These are phyloP conservation scores for Phytophthora cryptogea DNA, from an alignment of 352 stramenopile genomes.

Conservation along the genomic window DNA sequence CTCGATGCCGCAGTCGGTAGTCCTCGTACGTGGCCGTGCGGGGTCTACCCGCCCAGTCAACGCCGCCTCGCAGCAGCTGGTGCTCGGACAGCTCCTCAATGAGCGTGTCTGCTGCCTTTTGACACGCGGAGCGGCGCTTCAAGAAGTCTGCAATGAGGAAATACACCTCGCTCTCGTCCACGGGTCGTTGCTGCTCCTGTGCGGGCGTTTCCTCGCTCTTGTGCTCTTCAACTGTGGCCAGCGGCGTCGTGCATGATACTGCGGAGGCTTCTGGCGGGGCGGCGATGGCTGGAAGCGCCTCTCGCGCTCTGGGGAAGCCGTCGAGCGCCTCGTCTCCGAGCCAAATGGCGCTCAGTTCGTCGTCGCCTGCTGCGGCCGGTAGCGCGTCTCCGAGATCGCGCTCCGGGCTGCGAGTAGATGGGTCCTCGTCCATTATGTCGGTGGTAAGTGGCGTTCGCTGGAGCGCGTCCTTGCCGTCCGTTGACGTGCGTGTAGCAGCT, in stretches of 20 bases:
- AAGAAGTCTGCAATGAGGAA: slow-evolving; percentile 89
- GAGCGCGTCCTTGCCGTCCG: background rate
- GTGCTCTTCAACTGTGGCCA: slow-evolving; percentile 16
- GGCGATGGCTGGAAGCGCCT: slow-evolving; percentile 25
- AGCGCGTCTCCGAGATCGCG: background rate
- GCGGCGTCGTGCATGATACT: background rate
- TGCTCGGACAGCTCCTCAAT: slow-evolving; percentile 71
- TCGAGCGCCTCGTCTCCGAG: background rate
- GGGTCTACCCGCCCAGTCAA: slow-evolving; percentile 67
- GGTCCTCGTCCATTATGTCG: slow-evolving; percentile 28
- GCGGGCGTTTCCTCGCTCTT: slow-evolving; percentile 13
- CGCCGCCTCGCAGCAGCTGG: slow-evolving; percentile 52
- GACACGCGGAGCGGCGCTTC: slow-evolving; percentile 64
- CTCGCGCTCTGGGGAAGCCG: slow-evolving; percentile 7
- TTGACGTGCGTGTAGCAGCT: background rate
- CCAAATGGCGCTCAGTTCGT: slow-evolving; percentile 7
- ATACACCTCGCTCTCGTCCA: slow-evolving; percentile 69
- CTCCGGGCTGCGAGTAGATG: slow-evolving; percentile 11
- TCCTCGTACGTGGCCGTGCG: slow-evolving; percentile 72
- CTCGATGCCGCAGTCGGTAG: slow-evolving; percentile 72
- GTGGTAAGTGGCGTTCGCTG: background rate
- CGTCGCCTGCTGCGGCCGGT: slow-evolving; percentile 8
- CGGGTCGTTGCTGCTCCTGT: slow-evolving; percentile 2
- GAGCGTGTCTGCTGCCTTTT: slow-evolving; percentile 62
- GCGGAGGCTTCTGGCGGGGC: slow-evolving; percentile 1